Base-by-base conservation (phyloP, 805 yeast species). In the Teunomyces gatunensis region DNA sequence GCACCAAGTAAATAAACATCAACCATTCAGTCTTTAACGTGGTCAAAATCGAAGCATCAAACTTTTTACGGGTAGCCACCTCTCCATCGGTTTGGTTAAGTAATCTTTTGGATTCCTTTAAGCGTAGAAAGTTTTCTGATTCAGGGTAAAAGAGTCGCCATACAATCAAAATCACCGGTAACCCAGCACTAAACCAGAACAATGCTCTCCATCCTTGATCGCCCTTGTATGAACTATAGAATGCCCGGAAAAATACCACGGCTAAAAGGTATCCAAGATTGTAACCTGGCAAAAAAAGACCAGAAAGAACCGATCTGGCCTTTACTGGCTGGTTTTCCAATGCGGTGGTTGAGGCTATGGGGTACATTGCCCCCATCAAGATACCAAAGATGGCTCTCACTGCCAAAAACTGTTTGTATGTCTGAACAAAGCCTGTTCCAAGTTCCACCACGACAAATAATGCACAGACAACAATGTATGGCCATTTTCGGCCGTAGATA, bases 1-100 rank as follows among this genome's bases (percentile, higher is more conserved):
- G 51, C 5, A 68, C 57, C 50, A 64, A 52, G 53, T 67, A 68
- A 44, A 60, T 56, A 50, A 67, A 55, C 49, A 64, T 54, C 28
- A 66, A 57, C 73, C 73, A 68, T 48, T 63, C 62, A 11, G 50
- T 49, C 42, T 54, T 56, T 13, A 47, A 18, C 3, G 47, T 37
- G 11, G 18, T 23, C 20, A 51, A 46, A 9, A 50, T 33, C 4
- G 45, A 18, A 9, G 25, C 6, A 6, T 37, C 28, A 21, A 37
- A 20, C 32, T 27, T 39, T 12, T 9, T 13, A 12, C 15, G 4
- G n/a, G 17, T 27, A 3, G 10, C 23, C 17, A 11, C 5, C 4
- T 28, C 47, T 2, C 12, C 25, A 6, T 36, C 47, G 11, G 12
- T 23, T 17, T 23, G 17, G 18, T 13, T 37, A 12, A 37, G 12